These are phyloP conservation scores for Botrytis aclada DNA, from an alignment of 2,329 filamentous ascomycete genomes.

Conservation along the genomic window DNA sequence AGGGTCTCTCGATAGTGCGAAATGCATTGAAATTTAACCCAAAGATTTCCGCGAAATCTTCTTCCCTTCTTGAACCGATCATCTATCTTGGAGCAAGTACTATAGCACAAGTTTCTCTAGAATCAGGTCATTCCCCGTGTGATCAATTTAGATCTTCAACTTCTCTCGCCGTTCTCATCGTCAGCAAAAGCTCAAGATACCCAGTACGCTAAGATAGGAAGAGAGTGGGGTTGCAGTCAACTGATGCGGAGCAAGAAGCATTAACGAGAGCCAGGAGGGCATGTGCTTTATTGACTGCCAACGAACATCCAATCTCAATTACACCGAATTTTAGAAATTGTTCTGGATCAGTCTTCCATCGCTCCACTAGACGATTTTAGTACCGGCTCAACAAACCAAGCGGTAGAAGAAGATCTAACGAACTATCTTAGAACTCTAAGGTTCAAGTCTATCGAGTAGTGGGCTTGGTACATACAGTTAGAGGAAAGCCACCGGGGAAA, in stretches of 20 bases:
- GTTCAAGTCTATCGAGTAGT: not conserved
- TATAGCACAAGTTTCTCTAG: not conserved
- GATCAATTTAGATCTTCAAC: conserved; percentile 2
- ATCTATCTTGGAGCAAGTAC: not conserved
- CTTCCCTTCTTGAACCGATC: not conserved
- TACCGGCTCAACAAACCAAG: conserved; percentile 14
- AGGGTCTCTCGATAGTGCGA: not conserved
- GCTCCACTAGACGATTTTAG: conserved; percentile 8
- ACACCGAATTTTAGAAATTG: conserved; percentile 7
- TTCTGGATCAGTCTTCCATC: conserved; percentile 18
- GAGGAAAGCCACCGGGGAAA: conserved; percentile 1
- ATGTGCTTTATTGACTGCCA: conserved; percentile 15
- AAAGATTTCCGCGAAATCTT: not conserved
- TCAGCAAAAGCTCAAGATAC: not conserved
- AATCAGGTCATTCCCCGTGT: not conserved
- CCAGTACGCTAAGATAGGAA: conserved; percentile 15
- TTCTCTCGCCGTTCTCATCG: not conserved
- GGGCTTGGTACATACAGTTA: not conserved
- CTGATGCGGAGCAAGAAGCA: conserved; percentile 7
- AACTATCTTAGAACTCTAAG: not conserved
- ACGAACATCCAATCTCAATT: conserved; percentile 16
- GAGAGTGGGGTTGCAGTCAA: conserved; percentile 9
- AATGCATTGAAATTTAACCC: not conserved
- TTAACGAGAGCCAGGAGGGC: conserved; percentile 5
- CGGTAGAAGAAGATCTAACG: conserved; percentile 7